Percentiles rank a stretch among this genome's conserved stretches.
These are phyloP conservation scores for Pythium graminicola DNA, from an alignment of 352 stramenopile genomes.

Conservation along the genomic window DNA sequence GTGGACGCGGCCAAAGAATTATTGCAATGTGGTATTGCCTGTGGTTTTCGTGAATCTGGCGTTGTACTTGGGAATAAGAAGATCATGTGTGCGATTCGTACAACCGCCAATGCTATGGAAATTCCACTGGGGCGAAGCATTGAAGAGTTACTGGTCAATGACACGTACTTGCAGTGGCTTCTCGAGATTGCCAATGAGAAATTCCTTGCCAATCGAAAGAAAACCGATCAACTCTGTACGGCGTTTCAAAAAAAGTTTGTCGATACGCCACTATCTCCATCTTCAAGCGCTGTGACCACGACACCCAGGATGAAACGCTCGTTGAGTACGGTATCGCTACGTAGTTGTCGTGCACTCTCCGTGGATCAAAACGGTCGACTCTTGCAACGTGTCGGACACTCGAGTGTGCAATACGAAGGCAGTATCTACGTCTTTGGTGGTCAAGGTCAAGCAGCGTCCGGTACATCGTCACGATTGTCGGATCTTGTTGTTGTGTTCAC, in stretches of 20 bases:
- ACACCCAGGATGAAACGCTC: background rate
- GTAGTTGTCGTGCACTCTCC: conserved; percentile 13
- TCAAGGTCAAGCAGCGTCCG: conserved; percentile 45
- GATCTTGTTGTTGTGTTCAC: conserved; percentile 30
- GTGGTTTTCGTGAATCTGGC: conserved; percentile 86
- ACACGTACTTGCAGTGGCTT: conserved; percentile 67
- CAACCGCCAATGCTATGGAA: conserved; percentile 80
- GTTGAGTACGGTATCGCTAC: conserved; percentile 20
- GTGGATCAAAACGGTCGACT: conserved; percentile 7
- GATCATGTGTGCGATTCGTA: conserved; percentile 89
- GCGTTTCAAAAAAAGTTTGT: conserved; percentile 48
- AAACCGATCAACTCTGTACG: conserved; percentile 62
- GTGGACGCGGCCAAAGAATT: conserved; percentile 70
- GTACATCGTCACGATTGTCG: conserved; percentile 52
- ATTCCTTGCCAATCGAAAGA: conserved; percentile 67
- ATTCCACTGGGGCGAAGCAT: conserved; percentile 64
- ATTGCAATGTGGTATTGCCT: conserved; percentile 73
- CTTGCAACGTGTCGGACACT: conserved; percentile 61
- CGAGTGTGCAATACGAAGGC: conserved; percentile 38
- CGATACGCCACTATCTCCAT: background rate
- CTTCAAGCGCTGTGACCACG: background rate
- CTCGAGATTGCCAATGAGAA: conserved; percentile 81
- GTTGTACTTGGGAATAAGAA: conserved; percentile 85
- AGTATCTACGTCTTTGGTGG: conserved; percentile 63
- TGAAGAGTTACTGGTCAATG: conserved; percentile 50